A percentile compares a stretch with the other conserved stretches of the same genome.
Evolutionary conservation across 805 yeast genomes (phyloP).

Genomic region (Pichia kluyveri): DNA sequence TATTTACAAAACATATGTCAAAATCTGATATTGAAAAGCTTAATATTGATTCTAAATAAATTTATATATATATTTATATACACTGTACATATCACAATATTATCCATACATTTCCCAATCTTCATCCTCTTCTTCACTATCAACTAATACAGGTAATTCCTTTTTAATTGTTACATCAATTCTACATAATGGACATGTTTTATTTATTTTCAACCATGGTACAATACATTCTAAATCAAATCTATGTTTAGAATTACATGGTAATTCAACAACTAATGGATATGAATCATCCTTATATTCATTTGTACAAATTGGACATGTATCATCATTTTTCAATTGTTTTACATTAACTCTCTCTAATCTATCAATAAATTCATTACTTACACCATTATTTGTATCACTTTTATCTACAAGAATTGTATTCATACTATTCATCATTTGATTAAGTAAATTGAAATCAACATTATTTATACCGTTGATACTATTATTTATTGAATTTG

Average conservation of each 20-base stretch:
- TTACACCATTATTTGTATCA: conserved; percentile 38
- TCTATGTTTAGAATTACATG: conserved; percentile 58
- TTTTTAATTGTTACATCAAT: conserved; percentile 52
- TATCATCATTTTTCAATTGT: conserved; percentile 37
- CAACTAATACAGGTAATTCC: conserved; percentile 24
- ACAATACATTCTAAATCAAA: conserved; percentile 87
- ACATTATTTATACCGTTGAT: background rate
- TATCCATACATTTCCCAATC: conserved; percentile 77
- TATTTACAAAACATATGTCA: conserved; percentile 49
- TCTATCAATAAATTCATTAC: conserved; percentile 63
- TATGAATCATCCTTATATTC: conserved; percentile 62
- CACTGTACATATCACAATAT: conserved; percentile 1
- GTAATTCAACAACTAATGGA: conserved; percentile 70
- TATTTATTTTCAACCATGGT: conserved; percentile 73
- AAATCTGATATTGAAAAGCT: conserved; percentile 15
- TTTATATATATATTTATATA: no score
- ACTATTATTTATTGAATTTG: background rate
- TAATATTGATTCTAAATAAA: background rate
- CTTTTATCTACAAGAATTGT: background rate
- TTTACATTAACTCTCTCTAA: conserved; percentile 56
- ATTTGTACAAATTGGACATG: conserved; percentile 81
- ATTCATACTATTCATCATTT: background rate
- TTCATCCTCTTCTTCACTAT: conserved; percentile 47
- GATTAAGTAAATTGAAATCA: conserved; percentile 3
- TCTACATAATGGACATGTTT: conserved; percentile 84